Base-by-base conservation (phyloP, 495 filamentous ascomycete species). In the Aspergillus affinis region DNA sequence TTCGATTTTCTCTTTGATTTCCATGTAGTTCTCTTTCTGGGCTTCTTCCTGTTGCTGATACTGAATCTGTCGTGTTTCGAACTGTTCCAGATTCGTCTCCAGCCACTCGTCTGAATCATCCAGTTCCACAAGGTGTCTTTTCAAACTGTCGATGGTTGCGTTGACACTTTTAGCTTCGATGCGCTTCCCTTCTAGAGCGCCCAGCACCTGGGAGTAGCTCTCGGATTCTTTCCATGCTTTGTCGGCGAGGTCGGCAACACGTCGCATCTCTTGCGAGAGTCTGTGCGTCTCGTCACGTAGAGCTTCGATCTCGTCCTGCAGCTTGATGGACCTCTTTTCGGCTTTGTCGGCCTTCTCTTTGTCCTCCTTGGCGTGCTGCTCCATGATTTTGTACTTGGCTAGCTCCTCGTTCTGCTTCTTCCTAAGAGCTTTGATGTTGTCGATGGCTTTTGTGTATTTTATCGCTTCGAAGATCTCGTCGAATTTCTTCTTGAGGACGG, bases 381-480 rank as follows among this genome's bases (percentile, higher is more conserved):
- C 90, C 61, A 84, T 81, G 46, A 88, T 82, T 70, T 88, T 90
- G 58, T 85, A 82, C 46, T 87, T 82, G 7, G 72, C 81, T 15
- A 98, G 79, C 44, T 93, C 83, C 45, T 89, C 86, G 26, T 85
- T 89, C 67, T 96, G 88, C 57, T 82, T 87, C 73, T 98, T 98
- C n/a, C 86, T 77, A 19, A 97, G 73, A 23, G 80, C 61, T 69
- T 94, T 97, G 71, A 98, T 89, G 63, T 93, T 96, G 29, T 96
- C 92, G 62, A 98, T 96, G 5, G 92, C 94, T 66, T 97, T 97
- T 48, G 92, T 96, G 76, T 97, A 98, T 69, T 95, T 96, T 75
- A 89, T 76, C 7, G 94, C 94, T 72, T 98, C 95, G 66, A 98
- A 98, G 21, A 98, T 98, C 66, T 97, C 92, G 68, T 98, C 94